These are phyloP conservation scores for Penicillium turbatum DNA, from an alignment of 495 filamentous ascomycete genomes.

Conservation along the genomic window DNA sequence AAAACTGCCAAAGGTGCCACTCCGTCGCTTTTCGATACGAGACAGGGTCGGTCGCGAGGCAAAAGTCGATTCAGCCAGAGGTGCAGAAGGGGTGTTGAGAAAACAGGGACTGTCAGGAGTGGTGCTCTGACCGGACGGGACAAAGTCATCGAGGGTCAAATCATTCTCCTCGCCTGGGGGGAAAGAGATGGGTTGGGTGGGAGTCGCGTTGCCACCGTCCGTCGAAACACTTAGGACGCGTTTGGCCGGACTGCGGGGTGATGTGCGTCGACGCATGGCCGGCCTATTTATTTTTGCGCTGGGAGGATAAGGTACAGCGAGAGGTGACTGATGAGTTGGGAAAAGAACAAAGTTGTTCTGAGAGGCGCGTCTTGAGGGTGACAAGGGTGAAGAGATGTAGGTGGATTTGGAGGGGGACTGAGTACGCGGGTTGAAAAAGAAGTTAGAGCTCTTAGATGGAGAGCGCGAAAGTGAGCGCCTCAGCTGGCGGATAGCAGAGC, in stretches of 20 bases:
- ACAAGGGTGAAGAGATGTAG: slow-evolving; percentile 50
- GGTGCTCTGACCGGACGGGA: slow-evolving; percentile 15
- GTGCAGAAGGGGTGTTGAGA: slow-evolving; percentile 37
- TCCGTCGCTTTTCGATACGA: slow-evolving; percentile 46
- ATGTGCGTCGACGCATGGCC: slow-evolving; percentile 52
- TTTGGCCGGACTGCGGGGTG: slow-evolving; percentile 71
- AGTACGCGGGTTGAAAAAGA: slow-evolving; percentile 57
- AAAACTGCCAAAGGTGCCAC: slow-evolving; percentile 43
- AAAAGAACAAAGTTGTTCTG: slow-evolving; percentile 47
- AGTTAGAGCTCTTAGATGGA: slow-evolving; percentile 70
- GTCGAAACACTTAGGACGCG: slow-evolving; percentile 65
- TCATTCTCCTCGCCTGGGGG: slow-evolving; percentile 55
- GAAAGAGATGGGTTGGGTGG: slow-evolving; percentile 34
- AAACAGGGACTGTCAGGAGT: slow-evolving; percentile 40
- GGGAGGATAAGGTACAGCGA: slow-evolving; percentile 50
- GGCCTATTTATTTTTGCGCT: slow-evolving; percentile 48
- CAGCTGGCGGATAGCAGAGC: slow-evolving; percentile 69
- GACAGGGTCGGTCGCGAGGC: slow-evolving; percentile 44
- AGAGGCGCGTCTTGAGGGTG: slow-evolving; percentile 44
- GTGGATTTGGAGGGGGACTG: slow-evolving; percentile 49
- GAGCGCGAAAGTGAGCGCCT: slow-evolving; percentile 82
- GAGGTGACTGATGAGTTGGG: slow-evolving; percentile 46
- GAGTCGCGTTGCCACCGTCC: slow-evolving; percentile 65
- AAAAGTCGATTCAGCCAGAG: slow-evolving; percentile 36
- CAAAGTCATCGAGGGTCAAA: slow-evolving; percentile 23